A percentile compares a stretch with the other conserved stretches of the same genome.
phyloP scores from a whole-genome alignment of 805 yeast species.

The Saccharomycopsis sp. region DNA sequence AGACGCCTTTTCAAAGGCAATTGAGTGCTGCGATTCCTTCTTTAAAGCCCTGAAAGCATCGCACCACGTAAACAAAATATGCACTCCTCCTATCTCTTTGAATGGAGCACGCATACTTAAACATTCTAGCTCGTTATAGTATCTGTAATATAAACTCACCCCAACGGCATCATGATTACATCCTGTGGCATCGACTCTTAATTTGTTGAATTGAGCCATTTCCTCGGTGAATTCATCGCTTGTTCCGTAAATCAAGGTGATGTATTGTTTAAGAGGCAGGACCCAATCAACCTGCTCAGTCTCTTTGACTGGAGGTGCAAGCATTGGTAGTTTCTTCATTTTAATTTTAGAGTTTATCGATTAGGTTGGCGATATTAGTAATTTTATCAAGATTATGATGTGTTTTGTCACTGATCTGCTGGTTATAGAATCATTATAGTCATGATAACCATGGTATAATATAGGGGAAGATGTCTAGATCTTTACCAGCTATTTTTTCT shows the following conservation, averaged over 20 bases:
- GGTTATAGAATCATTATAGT: too few species aligned
- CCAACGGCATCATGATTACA: constrained; percentile 35
- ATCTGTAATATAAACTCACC: constrained; percentile 49
- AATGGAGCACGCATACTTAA: constrained; percentile 72
- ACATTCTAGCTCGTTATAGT: constrained; percentile 77
- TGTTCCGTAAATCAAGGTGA: constrained; percentile 57
- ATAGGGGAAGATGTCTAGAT: too few species aligned
- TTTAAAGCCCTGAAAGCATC: constrained; percentile 55
- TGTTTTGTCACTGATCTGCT: too few species aligned
- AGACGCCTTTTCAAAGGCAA: constrained; percentile 87
- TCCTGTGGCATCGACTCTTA: constrained; percentile 55
- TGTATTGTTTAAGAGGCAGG: constrained; percentile 49
- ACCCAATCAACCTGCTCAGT: constrained; percentile 50
- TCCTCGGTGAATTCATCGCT: constrained; percentile 53
- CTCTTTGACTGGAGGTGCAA: constrained; percentile 18
- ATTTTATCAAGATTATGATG: too few species aligned
- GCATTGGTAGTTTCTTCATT: constrained; percentile 20
- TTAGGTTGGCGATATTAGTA: too few species aligned
- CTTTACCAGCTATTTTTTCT: too few species aligned
- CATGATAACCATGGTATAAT: too few species aligned
- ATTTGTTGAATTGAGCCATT: constrained; percentile 44
- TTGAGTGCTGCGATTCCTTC: constrained; percentile 61
- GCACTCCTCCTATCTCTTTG: constrained; percentile 39
- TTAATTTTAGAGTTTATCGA: too few species aligned
- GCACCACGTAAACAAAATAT: constrained; percentile 67